phyloP scores from a whole-genome alignment of 139 green algal genomes.

The Chlorokybus atmophyticus region DNA sequence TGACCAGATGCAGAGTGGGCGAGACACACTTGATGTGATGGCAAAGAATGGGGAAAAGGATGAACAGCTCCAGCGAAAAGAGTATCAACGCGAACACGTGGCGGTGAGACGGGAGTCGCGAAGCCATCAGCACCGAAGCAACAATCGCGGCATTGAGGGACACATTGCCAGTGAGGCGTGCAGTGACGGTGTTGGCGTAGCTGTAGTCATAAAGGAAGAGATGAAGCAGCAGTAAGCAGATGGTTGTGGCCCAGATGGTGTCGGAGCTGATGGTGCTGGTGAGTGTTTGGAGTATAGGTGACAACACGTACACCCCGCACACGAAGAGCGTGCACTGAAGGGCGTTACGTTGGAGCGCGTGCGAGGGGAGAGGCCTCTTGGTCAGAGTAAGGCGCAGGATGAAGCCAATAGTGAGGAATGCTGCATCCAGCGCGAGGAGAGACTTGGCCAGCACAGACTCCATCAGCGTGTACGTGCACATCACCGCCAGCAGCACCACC shows the following conservation, averaged over 20 bases:
- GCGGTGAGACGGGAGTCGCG: constrained; percentile 39
- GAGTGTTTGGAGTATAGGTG: constrained; percentile 59
- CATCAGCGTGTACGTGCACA: constrained; percentile 39
- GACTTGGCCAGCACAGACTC: not conserved
- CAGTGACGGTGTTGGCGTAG: not conserved
- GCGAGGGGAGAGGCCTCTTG: not conserved
- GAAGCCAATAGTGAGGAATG: not conserved
- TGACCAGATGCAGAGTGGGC: constrained; percentile 20
- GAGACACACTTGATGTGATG: constrained; percentile 38
- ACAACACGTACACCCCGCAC: constrained; percentile 48
- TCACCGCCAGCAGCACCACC: constrained; percentile 30
- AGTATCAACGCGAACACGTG: constrained; percentile 56
- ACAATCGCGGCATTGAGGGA: constrained; percentile 54
- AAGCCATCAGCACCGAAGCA: constrained; percentile 63
- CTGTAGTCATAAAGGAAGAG: constrained; percentile 78
- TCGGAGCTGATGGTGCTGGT: constrained; percentile 59
- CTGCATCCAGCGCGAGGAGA: constrained; percentile 11
- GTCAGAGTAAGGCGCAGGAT: not conserved
- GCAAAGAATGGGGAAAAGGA: constrained; percentile 58
- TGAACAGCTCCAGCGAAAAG: constrained; percentile 41
- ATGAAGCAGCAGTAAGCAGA: constrained; percentile 47
- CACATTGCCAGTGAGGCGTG: constrained; percentile 43
- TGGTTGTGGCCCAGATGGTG: constrained; percentile 52
- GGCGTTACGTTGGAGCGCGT: not conserved
- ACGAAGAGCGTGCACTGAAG: constrained; percentile 19